Evolutionary conservation across 1,139 yeast species (phyloP).

Genomic region (Saccharomyces hybrid): DNA sequence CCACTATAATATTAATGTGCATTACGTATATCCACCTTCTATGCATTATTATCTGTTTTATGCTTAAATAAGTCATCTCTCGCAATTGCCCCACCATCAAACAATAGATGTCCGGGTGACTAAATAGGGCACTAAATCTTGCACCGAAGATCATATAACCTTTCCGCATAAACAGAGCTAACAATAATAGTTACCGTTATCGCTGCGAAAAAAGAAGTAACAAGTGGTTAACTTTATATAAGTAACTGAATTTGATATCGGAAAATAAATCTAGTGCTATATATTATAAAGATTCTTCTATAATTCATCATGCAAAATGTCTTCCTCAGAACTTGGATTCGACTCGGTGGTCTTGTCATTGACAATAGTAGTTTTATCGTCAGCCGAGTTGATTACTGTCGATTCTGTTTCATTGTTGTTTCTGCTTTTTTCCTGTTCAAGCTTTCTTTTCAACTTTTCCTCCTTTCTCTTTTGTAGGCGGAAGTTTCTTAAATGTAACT

Average conservation of each 20-base stretch:
- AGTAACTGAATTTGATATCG: not conserved
- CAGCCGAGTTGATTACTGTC: not conserved
- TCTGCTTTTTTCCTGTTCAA: constrained; percentile 5
- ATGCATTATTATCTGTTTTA: not conserved
- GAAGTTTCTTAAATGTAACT: constrained; percentile 20
- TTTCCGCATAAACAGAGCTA: not conserved
- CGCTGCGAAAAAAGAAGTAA: not conserved
- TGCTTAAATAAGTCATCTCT: not conserved
- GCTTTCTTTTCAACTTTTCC: constrained; percentile 13
- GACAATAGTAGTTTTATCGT: not conserved
- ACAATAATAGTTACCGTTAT: not conserved
- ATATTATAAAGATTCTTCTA: not conserved
- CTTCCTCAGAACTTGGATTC: not conserved
- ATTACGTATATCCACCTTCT: not conserved
- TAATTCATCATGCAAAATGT: constrained; percentile 6
- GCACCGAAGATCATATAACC: not conserved
- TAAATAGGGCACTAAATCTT: not conserved
- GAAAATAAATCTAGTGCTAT: not conserved
- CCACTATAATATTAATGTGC: not conserved
- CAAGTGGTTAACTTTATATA: not conserved
- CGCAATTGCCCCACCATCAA: not conserved
- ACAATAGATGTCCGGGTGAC: not conserved
- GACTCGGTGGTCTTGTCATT: not conserved
- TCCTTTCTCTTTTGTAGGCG: constrained; percentile 22
- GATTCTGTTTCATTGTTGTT: constrained; percentile 1